Percentiles rank a stretch among this genome's conserved stretches.
These are phyloP conservation scores for Cryptosporidium xiaoi DNA, from an alignment of 169 alveolate genomes.

Conservation along the genomic window DNA sequence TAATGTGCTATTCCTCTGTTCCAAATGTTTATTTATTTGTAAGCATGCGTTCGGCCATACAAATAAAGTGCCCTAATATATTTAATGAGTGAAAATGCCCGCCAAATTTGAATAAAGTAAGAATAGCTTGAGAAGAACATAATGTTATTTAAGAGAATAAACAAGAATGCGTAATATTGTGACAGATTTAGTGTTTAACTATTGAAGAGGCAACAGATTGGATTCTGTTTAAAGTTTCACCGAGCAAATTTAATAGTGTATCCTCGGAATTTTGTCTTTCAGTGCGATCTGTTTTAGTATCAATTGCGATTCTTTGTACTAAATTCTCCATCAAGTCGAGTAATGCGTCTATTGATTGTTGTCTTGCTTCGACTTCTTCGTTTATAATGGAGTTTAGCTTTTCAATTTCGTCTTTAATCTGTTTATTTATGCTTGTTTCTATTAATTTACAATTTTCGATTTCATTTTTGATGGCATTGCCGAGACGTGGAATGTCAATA, in stretches of 20 bases:
- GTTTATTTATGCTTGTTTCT: slow-evolving; percentile 10
- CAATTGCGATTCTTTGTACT: slow-evolving; percentile 67
- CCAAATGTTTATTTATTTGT: too few relatives aligned
- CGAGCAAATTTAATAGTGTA: slow-evolving; percentile 34
- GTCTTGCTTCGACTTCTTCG: slow-evolving; percentile 60
- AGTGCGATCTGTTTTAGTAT: slow-evolving; percentile 47
- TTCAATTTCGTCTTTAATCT: slow-evolving; percentile 35
- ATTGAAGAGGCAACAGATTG: slow-evolving; percentile 30
- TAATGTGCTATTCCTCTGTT: too few relatives aligned
- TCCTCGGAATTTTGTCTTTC: slow-evolving; percentile 72
- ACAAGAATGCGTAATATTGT: neutral
- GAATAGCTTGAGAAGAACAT: neutral
- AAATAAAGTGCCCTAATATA: too few relatives aligned
- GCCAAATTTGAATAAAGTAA: too few relatives aligned
- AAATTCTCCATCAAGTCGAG: slow-evolving; percentile 64
- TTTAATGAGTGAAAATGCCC: too few relatives aligned
- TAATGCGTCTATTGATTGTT: slow-evolving; percentile 65
- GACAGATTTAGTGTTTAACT: neutral
- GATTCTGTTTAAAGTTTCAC: slow-evolving; percentile 44
- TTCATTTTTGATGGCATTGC: slow-evolving; percentile 56
- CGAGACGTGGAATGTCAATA: slow-evolving; percentile 58
- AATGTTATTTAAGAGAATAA: neutral
- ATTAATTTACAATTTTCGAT: slow-evolving; percentile 47
- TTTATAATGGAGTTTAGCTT: slow-evolving; percentile 20
- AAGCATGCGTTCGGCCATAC: too few relatives aligned